Evolutionary conservation across 352 stramenopile species (phyloP).

Genomic region (Pythium apleroticum): DNA sequence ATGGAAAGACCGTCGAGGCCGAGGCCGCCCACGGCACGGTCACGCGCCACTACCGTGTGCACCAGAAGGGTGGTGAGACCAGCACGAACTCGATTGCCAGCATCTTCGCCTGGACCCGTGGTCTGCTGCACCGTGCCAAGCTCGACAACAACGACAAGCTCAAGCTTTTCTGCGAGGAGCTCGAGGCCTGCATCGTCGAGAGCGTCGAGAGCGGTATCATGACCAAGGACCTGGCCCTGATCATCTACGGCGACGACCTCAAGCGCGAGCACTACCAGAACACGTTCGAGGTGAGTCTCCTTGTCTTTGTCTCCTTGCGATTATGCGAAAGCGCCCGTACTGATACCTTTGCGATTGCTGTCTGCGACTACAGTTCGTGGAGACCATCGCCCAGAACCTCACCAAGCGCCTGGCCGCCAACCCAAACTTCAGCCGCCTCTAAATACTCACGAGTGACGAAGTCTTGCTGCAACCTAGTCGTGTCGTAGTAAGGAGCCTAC

Average conservation of each 20-base stretch:
- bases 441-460: constrained; percentile 1
- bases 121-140: constrained; percentile 80
- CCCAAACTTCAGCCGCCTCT: constrained; percentile 38
- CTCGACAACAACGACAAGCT: constrained; percentile 82
- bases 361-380: constrained; percentile 39
- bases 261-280: constrained; percentile 83
- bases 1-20: constrained; percentile 87
- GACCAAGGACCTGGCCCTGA: constrained; percentile 88
- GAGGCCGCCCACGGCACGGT: constrained; percentile 90
- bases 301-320: neutral
- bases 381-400: constrained; percentile 54
- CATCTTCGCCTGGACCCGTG: constrained; percentile 90
- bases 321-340: neutral
- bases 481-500: neutral
- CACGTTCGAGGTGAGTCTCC: constrained; percentile 45
- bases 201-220: constrained; percentile 83
- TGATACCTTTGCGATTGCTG: constrained; percentile 1
- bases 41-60: constrained; percentile 85
- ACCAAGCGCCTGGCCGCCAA: constrained; percentile 35
- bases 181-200: constrained; percentile 76
- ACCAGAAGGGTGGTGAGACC: constrained; percentile 88
- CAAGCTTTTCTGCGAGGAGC: constrained; percentile 65
- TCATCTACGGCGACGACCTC: constrained; percentile 73
- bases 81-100: constrained; percentile 88
- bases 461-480: neutral